Evolutionary conservation across 140 eudicot species (phyloP).

Genomic region (Stevia rebaudiana): DNA sequence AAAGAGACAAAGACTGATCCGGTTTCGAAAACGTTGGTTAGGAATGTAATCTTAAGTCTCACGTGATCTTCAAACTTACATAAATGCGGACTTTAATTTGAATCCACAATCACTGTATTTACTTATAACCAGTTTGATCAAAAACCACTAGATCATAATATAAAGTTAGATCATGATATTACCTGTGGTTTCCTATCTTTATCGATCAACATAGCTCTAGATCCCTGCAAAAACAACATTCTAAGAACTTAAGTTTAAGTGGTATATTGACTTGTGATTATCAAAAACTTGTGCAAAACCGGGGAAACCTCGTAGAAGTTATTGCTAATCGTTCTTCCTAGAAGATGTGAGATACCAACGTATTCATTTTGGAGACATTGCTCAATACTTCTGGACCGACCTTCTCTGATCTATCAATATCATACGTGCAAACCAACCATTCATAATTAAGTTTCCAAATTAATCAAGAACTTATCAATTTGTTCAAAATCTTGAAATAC

Average conservation of each 20-base stretch:
- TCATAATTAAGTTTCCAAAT: background rate
- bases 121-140: background rate
- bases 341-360: conserved; percentile 21
- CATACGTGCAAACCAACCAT: background rate
- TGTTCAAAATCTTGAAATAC: background rate
- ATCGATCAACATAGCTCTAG: conserved; percentile 37
- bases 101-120: background rate
- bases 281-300: background rate
- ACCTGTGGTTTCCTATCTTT: conserved; percentile 43
- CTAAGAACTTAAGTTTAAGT: background rate
- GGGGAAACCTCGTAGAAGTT: conserved; percentile 38
- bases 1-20: too few species aligned
- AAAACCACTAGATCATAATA: too few species aligned
- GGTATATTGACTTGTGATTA: background rate
- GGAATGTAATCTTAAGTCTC: background rate
- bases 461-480: background rate
- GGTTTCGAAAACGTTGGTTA: too few species aligned
- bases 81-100: background rate
- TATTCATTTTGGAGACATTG: conserved; percentile 39
- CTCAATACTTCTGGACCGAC: conserved; percentile 19
- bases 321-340: conserved; percentile 24
- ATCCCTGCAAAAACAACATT: conserved; percentile 21
- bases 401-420: conserved; percentile 38
- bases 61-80: background rate
- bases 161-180: background rate